A percentile compares a stretch with the other conserved stretches of the same genome.
Evolutionary conservation across 306 rosid species (phyloP).

Genomic region (Rosa chinensis): DNA sequence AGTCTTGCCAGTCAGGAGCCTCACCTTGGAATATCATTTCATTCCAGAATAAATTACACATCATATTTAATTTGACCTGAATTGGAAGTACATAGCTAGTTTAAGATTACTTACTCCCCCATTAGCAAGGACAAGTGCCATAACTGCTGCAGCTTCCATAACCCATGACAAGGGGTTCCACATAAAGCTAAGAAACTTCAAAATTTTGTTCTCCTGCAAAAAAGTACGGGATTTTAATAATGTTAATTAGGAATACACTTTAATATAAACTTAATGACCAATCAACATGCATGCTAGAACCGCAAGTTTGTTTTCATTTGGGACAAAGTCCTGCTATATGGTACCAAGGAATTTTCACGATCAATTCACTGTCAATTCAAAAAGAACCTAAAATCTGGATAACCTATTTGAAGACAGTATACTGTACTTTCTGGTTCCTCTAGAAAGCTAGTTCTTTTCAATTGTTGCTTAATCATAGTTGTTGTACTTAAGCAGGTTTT

Average conservation of each 20-base stretch:
- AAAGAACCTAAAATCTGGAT: neutral
- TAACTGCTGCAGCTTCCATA: constrained; percentile 94
- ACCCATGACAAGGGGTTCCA: constrained; percentile 98
- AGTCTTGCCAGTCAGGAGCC: constrained; percentile 96
- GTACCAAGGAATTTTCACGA: neutral
- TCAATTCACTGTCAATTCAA: neutral
- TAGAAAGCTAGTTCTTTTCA: neutral
- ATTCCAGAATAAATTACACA: constrained; percentile 14
- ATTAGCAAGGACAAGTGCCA: constrained; percentile 86
- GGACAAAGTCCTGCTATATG: neutral
- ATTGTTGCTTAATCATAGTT: neutral
- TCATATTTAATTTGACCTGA: neutral
- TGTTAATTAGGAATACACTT: constrained; percentile 37
- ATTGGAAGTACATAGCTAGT: neutral
- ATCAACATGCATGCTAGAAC: neutral
- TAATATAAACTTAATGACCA: neutral
- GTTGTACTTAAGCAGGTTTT: neutral
- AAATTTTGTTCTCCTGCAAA: constrained; percentile 73
- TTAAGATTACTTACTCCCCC: constrained; percentile 69
- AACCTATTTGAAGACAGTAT: neutral
- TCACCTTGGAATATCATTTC: constrained; percentile 53
- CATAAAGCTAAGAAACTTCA: constrained; percentile 81
- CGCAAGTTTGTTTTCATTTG: neutral
- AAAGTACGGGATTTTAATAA: constrained; percentile 1
- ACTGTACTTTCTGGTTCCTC: neutral